Conservation (phyloP, 1,139 yeast species). For the Suhomyces terraborum region DNA sequence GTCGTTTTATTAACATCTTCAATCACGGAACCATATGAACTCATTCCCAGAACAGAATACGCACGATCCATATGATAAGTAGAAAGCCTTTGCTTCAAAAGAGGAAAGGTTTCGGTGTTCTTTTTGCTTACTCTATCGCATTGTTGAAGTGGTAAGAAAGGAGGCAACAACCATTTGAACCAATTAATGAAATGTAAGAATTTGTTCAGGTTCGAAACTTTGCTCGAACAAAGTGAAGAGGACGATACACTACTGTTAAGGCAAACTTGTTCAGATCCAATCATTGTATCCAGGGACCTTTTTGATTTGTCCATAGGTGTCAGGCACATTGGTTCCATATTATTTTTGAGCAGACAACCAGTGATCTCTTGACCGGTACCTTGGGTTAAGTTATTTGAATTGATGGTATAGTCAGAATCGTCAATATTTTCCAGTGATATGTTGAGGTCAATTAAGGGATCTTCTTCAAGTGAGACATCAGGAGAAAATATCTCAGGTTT, state of each 20-base stretch:
- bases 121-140: constrained; percentile 1
- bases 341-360: background rate
- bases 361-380: background rate
- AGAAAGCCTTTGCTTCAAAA: constrained; percentile 18
- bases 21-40: constrained; percentile 13
- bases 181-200: constrained; percentile 18
- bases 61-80: constrained; percentile 19
- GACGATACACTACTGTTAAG: background rate
- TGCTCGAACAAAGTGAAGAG: background rate
- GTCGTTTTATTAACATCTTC: background rate
- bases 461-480: constrained; percentile 16
- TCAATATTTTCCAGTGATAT: constrained; percentile 16
- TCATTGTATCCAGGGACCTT: background rate
- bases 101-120: constrained; percentile 16
- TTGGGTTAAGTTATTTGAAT: constrained; percentile 18
- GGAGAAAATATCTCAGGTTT: constrained; percentile 3
- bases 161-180: constrained; percentile 31
- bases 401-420: constrained; percentile 16
- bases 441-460: constrained; percentile 15
- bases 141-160: constrained; percentile 19
- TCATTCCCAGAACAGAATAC: constrained; percentile 14
- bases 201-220: background rate
- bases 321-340: background rate
- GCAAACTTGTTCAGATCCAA: background rate
- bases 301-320: background rate